Evolutionary conservation across 148 eudicot genomes (phyloP).

Genomic region (Chenopodium quinoa): DNA sequence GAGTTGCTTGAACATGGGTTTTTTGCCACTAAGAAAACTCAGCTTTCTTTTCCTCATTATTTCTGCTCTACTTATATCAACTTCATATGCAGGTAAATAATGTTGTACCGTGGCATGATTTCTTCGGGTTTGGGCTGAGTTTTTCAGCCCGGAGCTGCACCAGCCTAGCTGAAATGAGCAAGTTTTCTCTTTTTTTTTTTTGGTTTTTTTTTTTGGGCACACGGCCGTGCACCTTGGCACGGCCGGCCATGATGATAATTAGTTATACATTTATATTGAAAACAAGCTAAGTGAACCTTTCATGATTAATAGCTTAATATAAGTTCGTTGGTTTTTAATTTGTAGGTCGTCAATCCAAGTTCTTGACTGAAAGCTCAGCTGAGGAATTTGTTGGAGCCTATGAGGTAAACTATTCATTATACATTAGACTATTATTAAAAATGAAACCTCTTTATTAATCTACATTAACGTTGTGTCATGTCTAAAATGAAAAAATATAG

Average conservation of each 20-base stretch:
- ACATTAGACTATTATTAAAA: neutral
- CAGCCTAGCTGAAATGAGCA: no score
- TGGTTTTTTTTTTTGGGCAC: neutral
- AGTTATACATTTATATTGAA: no score
- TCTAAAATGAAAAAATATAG: neutral
- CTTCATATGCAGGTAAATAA: slow-evolving; percentile 61
- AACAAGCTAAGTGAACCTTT: no score
- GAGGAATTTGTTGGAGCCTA: slow-evolving; percentile 28
- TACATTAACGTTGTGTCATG: neutral
- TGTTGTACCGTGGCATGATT: neutral
- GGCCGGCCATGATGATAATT: neutral
- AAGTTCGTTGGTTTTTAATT: neutral
- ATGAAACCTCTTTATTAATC: neutral
- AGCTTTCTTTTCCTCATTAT: slow-evolving; percentile 52
- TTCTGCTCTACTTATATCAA: slow-evolving; percentile 44
- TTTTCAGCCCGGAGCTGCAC: neutral
- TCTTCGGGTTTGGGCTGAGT: neutral
- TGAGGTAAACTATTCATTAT: slow-evolving; percentile 26
- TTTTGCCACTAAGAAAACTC: slow-evolving; percentile 37
- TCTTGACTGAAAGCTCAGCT: slow-evolving; percentile 19
- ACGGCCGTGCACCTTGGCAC: neutral
- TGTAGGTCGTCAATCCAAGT: slow-evolving; percentile 41
- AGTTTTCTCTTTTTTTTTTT: no score
- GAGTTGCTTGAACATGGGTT: slow-evolving; percentile 40
- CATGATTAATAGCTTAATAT: neutral